phyloP scores from a whole-genome alignment of 208 protist species.

The Naegleria gruberi region DNA sequence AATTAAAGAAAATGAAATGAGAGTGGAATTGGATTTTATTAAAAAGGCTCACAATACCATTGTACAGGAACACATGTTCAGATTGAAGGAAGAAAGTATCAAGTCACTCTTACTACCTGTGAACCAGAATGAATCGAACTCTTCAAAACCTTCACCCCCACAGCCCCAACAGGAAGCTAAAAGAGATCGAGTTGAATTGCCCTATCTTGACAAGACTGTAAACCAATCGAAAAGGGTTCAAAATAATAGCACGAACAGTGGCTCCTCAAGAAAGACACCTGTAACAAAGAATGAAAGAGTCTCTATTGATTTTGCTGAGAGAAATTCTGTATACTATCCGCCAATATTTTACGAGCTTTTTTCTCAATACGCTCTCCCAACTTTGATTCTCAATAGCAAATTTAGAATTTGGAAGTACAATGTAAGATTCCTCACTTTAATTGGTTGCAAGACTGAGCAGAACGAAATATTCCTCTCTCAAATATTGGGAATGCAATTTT shows the following conservation, averaged over 20 bases:
- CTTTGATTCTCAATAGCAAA: neutral
- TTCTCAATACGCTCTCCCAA: neutral
- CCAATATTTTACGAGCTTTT: neutral
- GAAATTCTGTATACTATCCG: neutral
- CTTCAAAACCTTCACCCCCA: neutral
- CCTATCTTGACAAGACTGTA: neutral
- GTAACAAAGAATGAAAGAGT: neutral
- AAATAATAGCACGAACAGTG: too few species aligned
- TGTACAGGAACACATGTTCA: neutral
- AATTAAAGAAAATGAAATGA: neutral
- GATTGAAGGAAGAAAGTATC: neutral
- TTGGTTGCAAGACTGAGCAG: neutral
- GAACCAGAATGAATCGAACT: neutral
- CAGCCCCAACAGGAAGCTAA: too few species aligned
- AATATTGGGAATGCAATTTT: neutral
- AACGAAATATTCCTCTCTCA: neutral
- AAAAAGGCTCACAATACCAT: neutral
- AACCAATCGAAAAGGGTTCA: neutral
- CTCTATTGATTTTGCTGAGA: neutral
- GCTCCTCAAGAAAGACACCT: too few species aligned
- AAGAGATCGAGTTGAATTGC: neutral
- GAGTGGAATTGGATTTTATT: neutral
- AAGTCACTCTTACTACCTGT: neutral
- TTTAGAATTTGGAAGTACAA: slow-evolving; percentile 4
- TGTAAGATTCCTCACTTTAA: neutral